A percentile compares a stretch with the other conserved stretches of the same genome.
Conservation (phyloP, 345 rosid genomes). For the Bruguiera sexangula region DNA sequence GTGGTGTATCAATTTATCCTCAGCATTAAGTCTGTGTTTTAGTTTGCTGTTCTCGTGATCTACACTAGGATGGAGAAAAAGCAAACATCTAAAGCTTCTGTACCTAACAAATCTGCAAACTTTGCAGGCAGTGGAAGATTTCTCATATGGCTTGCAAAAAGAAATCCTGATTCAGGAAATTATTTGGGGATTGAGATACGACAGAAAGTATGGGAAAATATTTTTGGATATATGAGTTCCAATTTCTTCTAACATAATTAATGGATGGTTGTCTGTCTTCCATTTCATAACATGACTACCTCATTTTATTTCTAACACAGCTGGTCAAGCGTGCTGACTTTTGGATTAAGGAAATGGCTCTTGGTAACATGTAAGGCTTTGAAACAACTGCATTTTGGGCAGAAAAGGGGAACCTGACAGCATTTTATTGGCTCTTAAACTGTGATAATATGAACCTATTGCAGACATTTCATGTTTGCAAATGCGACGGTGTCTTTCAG, state of each 20-base stretch:
- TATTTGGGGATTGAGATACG: conserved; percentile 91
- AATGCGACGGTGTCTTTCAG: conserved; percentile 76
- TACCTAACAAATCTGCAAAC: conserved; percentile 15
- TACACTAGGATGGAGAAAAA: not conserved
- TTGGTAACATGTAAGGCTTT: conserved; percentile 61
- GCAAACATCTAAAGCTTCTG: not conserved
- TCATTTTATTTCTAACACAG: conserved; percentile 39
- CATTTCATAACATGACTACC: conserved; percentile 4
- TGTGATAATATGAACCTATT: conserved; percentile 23
- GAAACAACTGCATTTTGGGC: conserved; percentile 3
- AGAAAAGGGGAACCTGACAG: not conserved
- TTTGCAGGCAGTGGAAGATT: conserved; percentile 89
- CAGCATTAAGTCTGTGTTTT: no score
- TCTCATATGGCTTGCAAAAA: conserved; percentile 82
- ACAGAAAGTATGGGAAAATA: conserved; percentile 56
- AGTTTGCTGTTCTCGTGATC: no score
- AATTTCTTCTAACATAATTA: conserved; percentile 28
- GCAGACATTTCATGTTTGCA: conserved; percentile 83
- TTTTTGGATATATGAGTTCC: conserved; percentile 28
- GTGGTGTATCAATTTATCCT: no score
- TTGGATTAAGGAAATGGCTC: conserved; percentile 76
- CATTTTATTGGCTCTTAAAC: conserved; percentile 19
- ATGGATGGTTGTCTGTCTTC: conserved; percentile 13
- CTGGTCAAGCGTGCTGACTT: conserved; percentile 71
- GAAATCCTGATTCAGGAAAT: conserved; percentile 47